Percentiles rank a stretch among this genome's conserved stretches.
phyloP scores from a whole-genome alignment of 345 rosid species.

The Eucalyptus virginea region DNA sequence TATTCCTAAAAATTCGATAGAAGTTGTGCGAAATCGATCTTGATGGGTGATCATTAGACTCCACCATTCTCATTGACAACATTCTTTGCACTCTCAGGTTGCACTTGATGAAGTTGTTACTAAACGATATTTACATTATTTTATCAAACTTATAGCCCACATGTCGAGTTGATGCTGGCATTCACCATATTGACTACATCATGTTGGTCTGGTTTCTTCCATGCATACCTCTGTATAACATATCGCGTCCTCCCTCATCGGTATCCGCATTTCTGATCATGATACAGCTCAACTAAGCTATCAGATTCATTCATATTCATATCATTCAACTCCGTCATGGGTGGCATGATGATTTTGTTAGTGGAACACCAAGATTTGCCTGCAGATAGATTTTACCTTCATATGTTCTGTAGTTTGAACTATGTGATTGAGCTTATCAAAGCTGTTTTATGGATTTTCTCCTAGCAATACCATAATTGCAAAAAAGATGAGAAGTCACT shows the following conservation, averaged over 20 bases:
- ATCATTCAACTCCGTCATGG: neutral
- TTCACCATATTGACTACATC: neutral
- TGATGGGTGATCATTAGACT: too few relatives aligned
- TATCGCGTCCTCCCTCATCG: neutral
- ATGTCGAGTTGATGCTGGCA: too few relatives aligned
- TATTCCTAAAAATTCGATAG: too few relatives aligned
- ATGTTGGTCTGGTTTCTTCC: neutral
- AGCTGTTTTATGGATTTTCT: neutral
- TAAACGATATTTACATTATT: neutral
- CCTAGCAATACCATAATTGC: neutral
- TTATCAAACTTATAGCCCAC: neutral
- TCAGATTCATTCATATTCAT: neutral
- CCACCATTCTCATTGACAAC: neutral
- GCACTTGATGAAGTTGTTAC: neutral
- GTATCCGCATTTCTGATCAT: neutral
- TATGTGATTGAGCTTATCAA: neutral
- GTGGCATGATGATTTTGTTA: neutral
- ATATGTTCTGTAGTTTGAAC: neutral
- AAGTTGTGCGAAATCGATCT: too few relatives aligned
- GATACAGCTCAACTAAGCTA: neutral
- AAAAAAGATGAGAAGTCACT: neutral
- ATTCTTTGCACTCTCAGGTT: neutral
- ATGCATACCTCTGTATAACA: neutral
- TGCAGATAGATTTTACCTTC: neutral
- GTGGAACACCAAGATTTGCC: neutral